These are phyloP conservation scores for Glutinoglossum americanum DNA, from an alignment of 495 filamentous ascomycete species.

Conservation along the genomic window DNA sequence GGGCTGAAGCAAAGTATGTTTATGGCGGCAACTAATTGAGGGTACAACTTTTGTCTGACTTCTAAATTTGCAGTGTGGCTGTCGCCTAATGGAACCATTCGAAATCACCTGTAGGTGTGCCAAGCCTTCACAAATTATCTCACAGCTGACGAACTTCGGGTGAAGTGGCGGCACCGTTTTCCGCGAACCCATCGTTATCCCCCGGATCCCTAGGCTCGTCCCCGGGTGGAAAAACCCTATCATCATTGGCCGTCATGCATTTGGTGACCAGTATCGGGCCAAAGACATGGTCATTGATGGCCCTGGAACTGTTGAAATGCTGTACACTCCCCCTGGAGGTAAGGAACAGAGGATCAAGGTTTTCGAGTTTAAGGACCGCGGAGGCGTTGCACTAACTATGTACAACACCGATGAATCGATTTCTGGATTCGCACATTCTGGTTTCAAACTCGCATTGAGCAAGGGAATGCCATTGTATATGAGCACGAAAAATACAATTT, in stretches of 20 bases:
- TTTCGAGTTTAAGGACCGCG: slow-evolving; percentile 52
- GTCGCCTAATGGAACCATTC: slow-evolving; percentile 93
- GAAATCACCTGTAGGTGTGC: slow-evolving; percentile 52
- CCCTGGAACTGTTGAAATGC: slow-evolving; percentile 73
- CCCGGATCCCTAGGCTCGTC: slow-evolving; percentile 73
- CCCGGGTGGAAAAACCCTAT: slow-evolving; percentile 97
- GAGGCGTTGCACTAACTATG: slow-evolving; percentile 76
- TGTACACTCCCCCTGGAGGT: slow-evolving; percentile 71
- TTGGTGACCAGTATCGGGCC: slow-evolving; percentile 95
- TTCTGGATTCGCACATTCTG: slow-evolving; percentile 78
- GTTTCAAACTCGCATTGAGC: slow-evolving; percentile 79
- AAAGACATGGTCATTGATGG: slow-evolving; percentile 68
- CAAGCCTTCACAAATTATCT: not conserved
- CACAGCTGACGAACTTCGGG: slow-evolving; percentile 2
- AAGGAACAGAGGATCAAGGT: slow-evolving; percentile 74
- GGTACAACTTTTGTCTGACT: not conserved
- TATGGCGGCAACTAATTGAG: not conserved
- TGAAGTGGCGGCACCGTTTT: slow-evolving; percentile 81
- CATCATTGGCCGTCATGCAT: slow-evolving; percentile 95
- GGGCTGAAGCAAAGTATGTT: slow-evolving; percentile 82
- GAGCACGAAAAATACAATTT: slow-evolving; percentile 98
- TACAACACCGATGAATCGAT: slow-evolving; percentile 98
- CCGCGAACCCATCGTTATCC: slow-evolving; percentile 93
- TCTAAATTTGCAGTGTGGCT: slow-evolving; percentile 55
- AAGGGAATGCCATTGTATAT: slow-evolving; percentile 84